Percentiles rank a stretch among this genome's conserved stretches.
Evolutionary conservation across 805 yeast species (phyloP).

Genomic region (Candida anglica): DNA sequence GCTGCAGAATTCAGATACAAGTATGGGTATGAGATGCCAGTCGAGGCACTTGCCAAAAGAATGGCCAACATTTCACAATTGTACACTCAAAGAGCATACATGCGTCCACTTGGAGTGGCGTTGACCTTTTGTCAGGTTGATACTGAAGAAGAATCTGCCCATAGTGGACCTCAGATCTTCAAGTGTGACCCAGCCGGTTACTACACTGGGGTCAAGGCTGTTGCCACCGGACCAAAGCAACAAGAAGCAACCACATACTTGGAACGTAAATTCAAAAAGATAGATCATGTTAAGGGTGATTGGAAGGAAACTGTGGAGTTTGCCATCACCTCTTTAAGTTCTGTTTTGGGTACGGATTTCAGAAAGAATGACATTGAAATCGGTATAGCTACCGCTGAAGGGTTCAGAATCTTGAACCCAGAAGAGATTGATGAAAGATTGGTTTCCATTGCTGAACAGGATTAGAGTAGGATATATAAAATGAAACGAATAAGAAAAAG

Average conservation of each 20-base stretch:
- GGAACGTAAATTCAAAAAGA: constrained; percentile 82
- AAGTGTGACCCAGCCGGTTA: constrained; percentile 98
- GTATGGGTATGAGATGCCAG: constrained; percentile 96
- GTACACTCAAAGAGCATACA: constrained; percentile 95
- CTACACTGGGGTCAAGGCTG: constrained; percentile 84
- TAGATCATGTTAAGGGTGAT: constrained; percentile 66
- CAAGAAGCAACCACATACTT: constrained; percentile 88
- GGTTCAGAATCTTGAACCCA: constrained; percentile 67
- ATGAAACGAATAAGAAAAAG: background rate
- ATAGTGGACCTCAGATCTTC: constrained; percentile 74
- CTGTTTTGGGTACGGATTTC: constrained; percentile 87
- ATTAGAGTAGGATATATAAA: constrained; percentile 36
- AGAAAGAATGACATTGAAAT: constrained; percentile 90
- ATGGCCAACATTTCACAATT: constrained; percentile 95
- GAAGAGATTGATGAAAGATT: constrained; percentile 95
- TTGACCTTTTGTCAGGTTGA: constrained; percentile 71
- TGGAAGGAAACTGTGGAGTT: constrained; percentile 89
- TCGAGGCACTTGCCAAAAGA: constrained; percentile 86
- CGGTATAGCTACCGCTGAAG: constrained; percentile 76
- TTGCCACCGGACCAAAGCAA: constrained; percentile 95
- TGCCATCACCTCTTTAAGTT: constrained; percentile 81
- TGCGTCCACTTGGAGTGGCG: constrained; percentile 97
- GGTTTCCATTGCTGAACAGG: constrained; percentile 94
- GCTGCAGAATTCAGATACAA: constrained; percentile 93
- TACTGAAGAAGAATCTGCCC: constrained; percentile 67